phyloP scores from a whole-genome alignment of 2,329 filamentous ascomycete genomes.

The Ceratocystis harringtonii region DNA sequence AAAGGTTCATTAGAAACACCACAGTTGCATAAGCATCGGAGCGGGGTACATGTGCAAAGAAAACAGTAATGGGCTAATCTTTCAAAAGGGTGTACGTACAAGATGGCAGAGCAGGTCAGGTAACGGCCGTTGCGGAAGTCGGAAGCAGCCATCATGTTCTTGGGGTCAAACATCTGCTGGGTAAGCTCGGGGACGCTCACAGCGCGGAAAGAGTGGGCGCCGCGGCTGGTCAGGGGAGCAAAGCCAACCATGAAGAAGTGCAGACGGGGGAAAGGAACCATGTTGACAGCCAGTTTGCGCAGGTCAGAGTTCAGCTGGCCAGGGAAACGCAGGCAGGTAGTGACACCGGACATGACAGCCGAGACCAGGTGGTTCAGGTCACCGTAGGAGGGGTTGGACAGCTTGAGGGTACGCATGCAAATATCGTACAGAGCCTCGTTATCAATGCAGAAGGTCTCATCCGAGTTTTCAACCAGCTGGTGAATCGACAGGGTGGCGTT shows the following conservation, averaged over 20 bases:
- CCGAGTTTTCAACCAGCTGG: slow-evolving; percentile 99
- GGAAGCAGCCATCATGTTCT: slow-evolving; percentile 99
- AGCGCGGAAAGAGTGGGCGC: slow-evolving; percentile 87
- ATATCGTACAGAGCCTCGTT: slow-evolving; percentile 99
- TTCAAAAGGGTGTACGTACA: slow-evolving; percentile 38
- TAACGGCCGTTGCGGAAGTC: slow-evolving; percentile 99
- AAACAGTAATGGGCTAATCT: no score
- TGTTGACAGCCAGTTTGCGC: slow-evolving; percentile 99
- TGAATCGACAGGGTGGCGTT: slow-evolving; percentile 98
- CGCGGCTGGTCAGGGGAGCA: slow-evolving; percentile 80
- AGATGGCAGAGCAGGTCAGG: slow-evolving; percentile 98
- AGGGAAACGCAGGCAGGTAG: slow-evolving; percentile 96
- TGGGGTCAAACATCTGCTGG: slow-evolving; percentile 99
- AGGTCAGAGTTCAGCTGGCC: slow-evolving; percentile 99
- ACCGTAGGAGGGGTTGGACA: slow-evolving; percentile 94
- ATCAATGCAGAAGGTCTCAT: slow-evolving; percentile 99
- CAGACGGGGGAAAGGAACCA: slow-evolving; percentile 99
- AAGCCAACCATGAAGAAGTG: slow-evolving; percentile 99
- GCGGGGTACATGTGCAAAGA: background rate
- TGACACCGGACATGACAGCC: slow-evolving; percentile 98
- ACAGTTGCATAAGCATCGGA: background rate
- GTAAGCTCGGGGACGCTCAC: slow-evolving; percentile 96
- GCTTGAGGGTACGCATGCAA: slow-evolving; percentile 99
- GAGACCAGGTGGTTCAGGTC: slow-evolving; percentile 99
- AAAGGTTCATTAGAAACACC: background rate